Base-by-base conservation (phyloP, 495 filamentous ascomycete species). In the Choiromyces venosus region DNA sequence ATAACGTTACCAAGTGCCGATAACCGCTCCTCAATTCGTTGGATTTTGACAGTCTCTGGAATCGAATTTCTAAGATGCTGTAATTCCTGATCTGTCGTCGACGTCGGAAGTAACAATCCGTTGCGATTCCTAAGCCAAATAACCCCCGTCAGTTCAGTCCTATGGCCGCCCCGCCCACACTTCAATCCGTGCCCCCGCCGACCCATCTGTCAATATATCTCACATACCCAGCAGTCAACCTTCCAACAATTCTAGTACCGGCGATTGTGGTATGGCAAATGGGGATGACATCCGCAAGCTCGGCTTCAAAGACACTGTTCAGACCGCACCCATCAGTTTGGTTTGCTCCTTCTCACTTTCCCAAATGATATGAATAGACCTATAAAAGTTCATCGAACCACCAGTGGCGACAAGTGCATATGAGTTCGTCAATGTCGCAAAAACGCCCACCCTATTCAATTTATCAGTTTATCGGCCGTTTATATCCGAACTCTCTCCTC, bases 201-300 rank as follows among this genome's bases (percentile, higher is more conserved):
- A 12, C 25, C 36, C 25, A 29, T 40, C 4, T 33, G 10, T 65
- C 18, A 25, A 9, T 52, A 37, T 18, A 71, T 67, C 19, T 37
- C 65, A 83, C 88, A 81, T 89, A 96, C 93, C 93, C 95, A 81
- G 94, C 92, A 71, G 96, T 97, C 85, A 99, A 87, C 81, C 94
- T 89, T 65, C 95, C 95, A 80, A 99, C 90, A 82, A 99, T 98
- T 73, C 94, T 86, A 42, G 94, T 99, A 72, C 95, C 96, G 38
- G 93, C 93, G 81, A 99, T 98, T n/a, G 94, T 97, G 70, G 93
- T 92, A 81, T 94, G 92, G 84, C 93, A 97, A 84, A 98, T 97
- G 74, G 95, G 95, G 70, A 99, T 96, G 71, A 97, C 91, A 85
- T 98, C 96, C 86, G 95, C 92, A 42, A 99, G 86, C 85, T 99